These are phyloP conservation scores for Curvularia eragrostidis DNA, from an alignment of 2,329 filamentous ascomycete species.

Conservation along the genomic window DNA sequence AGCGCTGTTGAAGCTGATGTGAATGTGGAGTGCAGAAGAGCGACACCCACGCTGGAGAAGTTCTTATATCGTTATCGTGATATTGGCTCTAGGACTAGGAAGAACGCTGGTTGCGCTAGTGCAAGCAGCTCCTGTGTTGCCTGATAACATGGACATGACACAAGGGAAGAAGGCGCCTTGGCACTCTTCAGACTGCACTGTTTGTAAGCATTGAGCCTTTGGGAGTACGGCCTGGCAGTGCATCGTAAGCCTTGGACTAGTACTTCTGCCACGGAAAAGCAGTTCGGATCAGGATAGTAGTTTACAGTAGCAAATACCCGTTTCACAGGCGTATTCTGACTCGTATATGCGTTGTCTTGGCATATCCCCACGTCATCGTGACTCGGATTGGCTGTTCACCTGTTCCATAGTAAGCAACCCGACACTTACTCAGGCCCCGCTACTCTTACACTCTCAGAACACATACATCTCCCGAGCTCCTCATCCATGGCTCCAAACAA, in stretches of 20 bases:
- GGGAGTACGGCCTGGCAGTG: background rate
- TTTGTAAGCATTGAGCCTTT: background rate
- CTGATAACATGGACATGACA: background rate
- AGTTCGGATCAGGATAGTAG: background rate
- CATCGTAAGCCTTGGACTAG: too few species aligned
- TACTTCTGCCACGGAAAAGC: background rate
- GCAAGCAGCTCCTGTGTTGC: background rate
- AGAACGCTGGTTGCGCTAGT: background rate
- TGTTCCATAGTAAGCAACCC: background rate
- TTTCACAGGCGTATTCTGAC: background rate
- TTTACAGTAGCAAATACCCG: too few species aligned
- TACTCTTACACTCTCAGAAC: background rate
- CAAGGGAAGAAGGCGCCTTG: background rate
- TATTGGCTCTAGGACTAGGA: background rate
- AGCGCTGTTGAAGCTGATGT: background rate
- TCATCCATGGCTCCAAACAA: conserved; percentile 2
- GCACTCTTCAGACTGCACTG: background rate
- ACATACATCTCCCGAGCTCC: background rate
- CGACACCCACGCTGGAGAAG: background rate
- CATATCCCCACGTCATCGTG: background rate
- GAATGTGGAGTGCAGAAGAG: background rate
- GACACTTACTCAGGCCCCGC: background rate
- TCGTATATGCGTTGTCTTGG: background rate
- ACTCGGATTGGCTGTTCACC: background rate
- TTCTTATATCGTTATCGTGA: background rate